Evolutionary conservation across 352 stramenopile species (phyloP).

Genomic region (Thalassiosira hispida): DNA sequence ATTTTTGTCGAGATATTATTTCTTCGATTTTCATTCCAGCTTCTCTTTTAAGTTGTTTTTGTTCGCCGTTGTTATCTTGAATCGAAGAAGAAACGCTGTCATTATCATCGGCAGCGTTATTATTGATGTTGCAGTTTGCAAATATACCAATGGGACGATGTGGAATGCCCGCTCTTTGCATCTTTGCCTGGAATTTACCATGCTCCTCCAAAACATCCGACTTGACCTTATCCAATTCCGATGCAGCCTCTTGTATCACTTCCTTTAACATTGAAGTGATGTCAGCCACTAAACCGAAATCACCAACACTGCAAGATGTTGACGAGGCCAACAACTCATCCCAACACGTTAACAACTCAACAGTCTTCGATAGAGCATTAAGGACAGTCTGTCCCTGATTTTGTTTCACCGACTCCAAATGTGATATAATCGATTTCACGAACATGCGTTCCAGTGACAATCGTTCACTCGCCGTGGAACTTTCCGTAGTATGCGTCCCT

Average conservation of each 20-base stretch:
- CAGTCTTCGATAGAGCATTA: not conserved
- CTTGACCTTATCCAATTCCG: conserved; percentile 1
- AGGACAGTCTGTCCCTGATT: not conserved
- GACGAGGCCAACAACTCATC: conserved; percentile 1
- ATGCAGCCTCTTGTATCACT: not conserved
- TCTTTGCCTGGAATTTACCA: conserved; percentile 5
- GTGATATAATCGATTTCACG: conserved; percentile 9
- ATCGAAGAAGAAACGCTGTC: not conserved
- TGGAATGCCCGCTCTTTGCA: conserved; percentile 6
- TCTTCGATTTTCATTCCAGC: too few relatives aligned
- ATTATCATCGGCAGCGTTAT: too few relatives aligned
- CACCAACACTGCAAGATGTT: not conserved
- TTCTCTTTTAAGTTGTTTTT: not conserved
- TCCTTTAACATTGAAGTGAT: not conserved
- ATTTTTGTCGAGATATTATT: not conserved
- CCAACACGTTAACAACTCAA: conserved; percentile 17
- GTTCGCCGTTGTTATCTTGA: not conserved
- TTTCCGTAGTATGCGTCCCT: conserved; percentile 28
- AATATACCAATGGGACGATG: not conserved
- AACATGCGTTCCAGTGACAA: conserved; percentile 17
- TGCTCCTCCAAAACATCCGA: conserved; percentile 9
- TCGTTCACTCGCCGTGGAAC: conserved; percentile 21
- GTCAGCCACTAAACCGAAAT: not conserved
- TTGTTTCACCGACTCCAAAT: conserved; percentile 2
- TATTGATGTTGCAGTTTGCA: too few relatives aligned